phyloP scores from a whole-genome alignment of 2,329 filamentous ascomycete genomes.

The Cladophialophora psammophila region DNA sequence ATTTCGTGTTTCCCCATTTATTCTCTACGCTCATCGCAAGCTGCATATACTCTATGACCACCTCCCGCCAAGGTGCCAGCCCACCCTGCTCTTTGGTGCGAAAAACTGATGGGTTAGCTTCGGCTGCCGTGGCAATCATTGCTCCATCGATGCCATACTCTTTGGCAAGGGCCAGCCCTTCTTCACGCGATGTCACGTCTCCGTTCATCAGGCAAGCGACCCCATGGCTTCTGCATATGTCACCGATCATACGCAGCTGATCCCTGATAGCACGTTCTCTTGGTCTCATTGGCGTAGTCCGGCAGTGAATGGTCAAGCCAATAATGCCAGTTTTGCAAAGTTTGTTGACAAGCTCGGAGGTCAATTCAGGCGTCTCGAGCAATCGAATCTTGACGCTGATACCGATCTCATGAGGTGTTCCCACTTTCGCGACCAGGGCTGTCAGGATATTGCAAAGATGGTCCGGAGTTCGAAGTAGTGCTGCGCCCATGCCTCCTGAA shows the following conservation, averaged over 20 bases:
- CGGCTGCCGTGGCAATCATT: slow-evolving; percentile 95
- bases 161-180: slow-evolving; percentile 73
- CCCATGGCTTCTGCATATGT: slow-evolving; percentile 80
- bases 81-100: slow-evolving; percentile 73
- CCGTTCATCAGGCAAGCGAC: slow-evolving; percentile 97
- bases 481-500: slow-evolving; percentile 92
- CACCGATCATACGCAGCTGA: slow-evolving; percentile 82
- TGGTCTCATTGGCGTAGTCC: slow-evolving; percentile 94
- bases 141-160: slow-evolving; percentile 90
- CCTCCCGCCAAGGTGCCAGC: slow-evolving; percentile 74
- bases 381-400: slow-evolving; percentile 97
- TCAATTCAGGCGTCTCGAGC: slow-evolving; percentile 77
- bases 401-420: slow-evolving; percentile 80
- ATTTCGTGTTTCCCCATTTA: slow-evolving; percentile 92
- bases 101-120: slow-evolving; percentile 91
- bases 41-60: slow-evolving; percentile 77
- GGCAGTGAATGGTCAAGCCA: slow-evolving; percentile 86
- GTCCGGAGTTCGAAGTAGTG: slow-evolving; percentile 84
- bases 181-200: slow-evolving; percentile 78
- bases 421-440: slow-evolving; percentile 79
- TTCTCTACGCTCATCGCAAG: slow-evolving; percentile 80
- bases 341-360: slow-evolving; percentile 76
- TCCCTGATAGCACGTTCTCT: slow-evolving; percentile 84
- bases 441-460: slow-evolving; percentile 82
- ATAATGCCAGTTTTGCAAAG: slow-evolving; percentile 90